Evolutionary conservation across 2,329 filamentous ascomycete species (phyloP).

Genomic region (Nannizziopsis barbatae): DNA sequence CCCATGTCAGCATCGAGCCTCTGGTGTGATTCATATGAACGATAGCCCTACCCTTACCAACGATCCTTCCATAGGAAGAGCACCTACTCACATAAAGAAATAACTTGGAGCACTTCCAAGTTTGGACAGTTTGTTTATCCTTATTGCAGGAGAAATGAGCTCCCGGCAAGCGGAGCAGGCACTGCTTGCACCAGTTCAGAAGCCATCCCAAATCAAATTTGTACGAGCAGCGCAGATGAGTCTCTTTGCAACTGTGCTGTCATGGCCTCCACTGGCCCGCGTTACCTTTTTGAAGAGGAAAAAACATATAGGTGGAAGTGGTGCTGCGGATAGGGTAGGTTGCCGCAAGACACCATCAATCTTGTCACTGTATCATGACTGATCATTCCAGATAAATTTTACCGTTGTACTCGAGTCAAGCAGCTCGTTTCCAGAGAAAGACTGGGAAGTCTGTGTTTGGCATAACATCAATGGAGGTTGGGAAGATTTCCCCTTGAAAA

Average conservation of each 20-base stretch:
- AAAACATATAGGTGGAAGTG: background rate
- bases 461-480: slow-evolving; percentile 52
- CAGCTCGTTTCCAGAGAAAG: slow-evolving; percentile 40
- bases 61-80: too few species aligned
- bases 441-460: slow-evolving; percentile 69
- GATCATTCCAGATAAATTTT: slow-evolving; percentile 42
- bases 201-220: slow-evolving; percentile 26
- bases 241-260: slow-evolving; percentile 46
- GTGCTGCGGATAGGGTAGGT: slow-evolving; percentile 21
- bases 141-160: too few species aligned
- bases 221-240: slow-evolving; percentile 33
- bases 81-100: background rate
- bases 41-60: too few species aligned
- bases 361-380: background rate
- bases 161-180: too few species aligned
- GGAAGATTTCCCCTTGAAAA: slow-evolving; percentile 47
- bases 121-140: too few species aligned
- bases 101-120: background rate
- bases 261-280: slow-evolving; percentile 64
- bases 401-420: slow-evolving; percentile 60
- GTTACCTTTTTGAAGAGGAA: slow-evolving; percentile 27
- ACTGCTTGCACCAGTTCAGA: background rate
- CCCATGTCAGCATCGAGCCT: too few species aligned
- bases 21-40: too few species aligned
- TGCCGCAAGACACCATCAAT: background rate